Evolutionary conservation across 306 rosid genomes (phyloP), one percentile per base, ranked within the genome.

Genomic region (Prunus mira): DNA sequence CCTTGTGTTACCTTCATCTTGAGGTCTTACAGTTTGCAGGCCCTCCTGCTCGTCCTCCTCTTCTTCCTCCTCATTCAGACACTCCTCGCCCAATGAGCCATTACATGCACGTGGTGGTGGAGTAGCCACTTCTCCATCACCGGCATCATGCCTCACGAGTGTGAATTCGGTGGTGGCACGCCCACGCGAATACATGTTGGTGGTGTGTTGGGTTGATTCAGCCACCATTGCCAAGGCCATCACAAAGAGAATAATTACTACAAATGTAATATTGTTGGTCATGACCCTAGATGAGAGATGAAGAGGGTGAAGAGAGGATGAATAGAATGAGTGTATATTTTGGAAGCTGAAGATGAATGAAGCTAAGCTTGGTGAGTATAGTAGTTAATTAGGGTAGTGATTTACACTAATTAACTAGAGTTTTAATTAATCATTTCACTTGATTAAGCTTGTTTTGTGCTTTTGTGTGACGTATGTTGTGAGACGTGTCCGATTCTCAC

Each of bases 1-100:
- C 50, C 73, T 57, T 50, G 69, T 57, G 64, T 5, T 51, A 32
- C 38, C 38, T 32, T 32, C 38, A 5, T 32, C 38, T 5, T 32
- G 38, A 32, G 38, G 7, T 32, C 38, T 32, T 32, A 32, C 38
- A 32, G 38, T 32, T 32, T 32, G 38, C 38, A 32, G 38, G 38
- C 60, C 60, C 60, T 55, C 60, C 25, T 8, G 24, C 12, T 52
- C 11, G 24, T 4, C 60, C 60, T n/a, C 60, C 22, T 52, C 24
- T 24, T 55, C 76, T 45, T 3, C 63, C 12, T 66, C 56, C 17
- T 51, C 6, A 28, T 61, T 61, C 63, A 51, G 25, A 51, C 79
- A 75, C 65, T 75, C 79, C 79, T 75, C 72, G 10, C 51, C 72
- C 6, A 22, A 22, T 43, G 20, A 25, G 34, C 58, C 73, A 47